Evolutionary conservation across 2,329 filamentous ascomycete species (phyloP), one percentile per base, ranked within the genome.

Genomic region (Clonostachys rosea): DNA sequence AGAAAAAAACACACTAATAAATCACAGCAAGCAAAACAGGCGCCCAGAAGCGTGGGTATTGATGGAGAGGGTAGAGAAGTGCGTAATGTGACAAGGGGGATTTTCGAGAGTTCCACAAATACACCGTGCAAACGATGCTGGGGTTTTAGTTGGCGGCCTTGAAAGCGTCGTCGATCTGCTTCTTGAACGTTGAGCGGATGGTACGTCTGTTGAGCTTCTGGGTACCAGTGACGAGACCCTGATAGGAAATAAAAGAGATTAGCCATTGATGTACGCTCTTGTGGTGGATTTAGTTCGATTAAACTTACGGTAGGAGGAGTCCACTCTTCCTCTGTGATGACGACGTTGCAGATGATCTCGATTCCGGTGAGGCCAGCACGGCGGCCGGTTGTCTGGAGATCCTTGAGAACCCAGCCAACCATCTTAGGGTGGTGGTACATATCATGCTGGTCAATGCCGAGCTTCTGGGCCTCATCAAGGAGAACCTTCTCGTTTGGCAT

Each of bases 291-390:
- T 18, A 42, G 40, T 10, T 30, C 9, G 24, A 30, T 30, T 30
- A 30, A 49, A 79, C 87, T 84, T 73, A 92, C 89, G 62, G 84
- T 94, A 49, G 83, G 78, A 46, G 90, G 87, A 47, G 86, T 92
- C 90, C 90, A 95, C 66, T 95, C 90, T 61, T 92, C 89, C 54
- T 92, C 87, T 1, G 85, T 83, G 48, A 95, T 65, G 24, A 92
- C 87, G 17, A 92, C 84, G 44, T 85, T 88, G 33, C 83, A 78
- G 39, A 95, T 76, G 52, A 86, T 83, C 73, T 95, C 89, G 50
- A 94, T 84, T 10, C 79, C 74, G 2, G 74, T 71, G 43, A 95
- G 72, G 17, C 86, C 86, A 33, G 81, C 83, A 56, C 77, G 79
- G 68, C 77, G 82, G 16, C 79, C 89, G 18, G 78, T 75, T 10